Evolutionary conservation across 305 asterid species (phyloP).

Genomic region (Ruellia speciosa): DNA sequence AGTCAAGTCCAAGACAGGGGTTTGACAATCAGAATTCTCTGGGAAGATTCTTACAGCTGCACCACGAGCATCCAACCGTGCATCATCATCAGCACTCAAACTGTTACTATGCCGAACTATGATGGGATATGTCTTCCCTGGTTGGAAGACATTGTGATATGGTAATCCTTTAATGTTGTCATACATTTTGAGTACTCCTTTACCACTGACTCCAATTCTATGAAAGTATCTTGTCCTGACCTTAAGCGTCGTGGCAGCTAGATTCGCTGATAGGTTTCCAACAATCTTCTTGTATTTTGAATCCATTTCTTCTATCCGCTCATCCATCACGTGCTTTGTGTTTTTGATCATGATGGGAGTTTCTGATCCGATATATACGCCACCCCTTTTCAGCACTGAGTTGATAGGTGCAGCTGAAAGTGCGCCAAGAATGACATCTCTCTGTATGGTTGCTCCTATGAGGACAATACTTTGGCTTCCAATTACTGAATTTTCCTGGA

Average conservation of each 20-base stretch:
- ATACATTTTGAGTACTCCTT: slow-evolving; percentile 48
- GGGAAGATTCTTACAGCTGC: slow-evolving; percentile 66
- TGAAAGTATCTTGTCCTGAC: slow-evolving; percentile 77
- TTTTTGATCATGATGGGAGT: slow-evolving; percentile 69
- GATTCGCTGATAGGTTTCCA: slow-evolving; percentile 75
- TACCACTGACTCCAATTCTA: slow-evolving; percentile 67
- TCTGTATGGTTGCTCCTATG: slow-evolving; percentile 56
- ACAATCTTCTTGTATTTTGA: slow-evolving; percentile 59
- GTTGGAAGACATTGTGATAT: slow-evolving; percentile 47
- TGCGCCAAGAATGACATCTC: slow-evolving; percentile 75
- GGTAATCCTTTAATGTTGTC: slow-evolving; percentile 59
- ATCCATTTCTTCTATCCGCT: slow-evolving; percentile 81
- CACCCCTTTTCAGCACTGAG: slow-evolving; percentile 61
- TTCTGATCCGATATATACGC: slow-evolving; percentile 76
- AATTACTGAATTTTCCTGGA: slow-evolving; percentile 53
- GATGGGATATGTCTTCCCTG: slow-evolving; percentile 53
- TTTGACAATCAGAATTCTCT: slow-evolving; percentile 22
- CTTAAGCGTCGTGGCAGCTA: slow-evolving; percentile 79
- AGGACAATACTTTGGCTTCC: slow-evolving; percentile 83
- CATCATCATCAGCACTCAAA: slow-evolving; percentile 89
- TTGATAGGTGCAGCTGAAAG: slow-evolving; percentile 63
- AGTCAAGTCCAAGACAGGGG: slow-evolving; percentile 62
- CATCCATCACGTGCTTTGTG: slow-evolving; percentile 55
- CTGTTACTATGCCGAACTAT: slow-evolving; percentile 79
- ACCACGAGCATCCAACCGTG: slow-evolving; percentile 77